Base-by-base conservation (phyloP, 2,329 filamentous ascomycete genomes). In the Neoascochyta sp. region DNA sequence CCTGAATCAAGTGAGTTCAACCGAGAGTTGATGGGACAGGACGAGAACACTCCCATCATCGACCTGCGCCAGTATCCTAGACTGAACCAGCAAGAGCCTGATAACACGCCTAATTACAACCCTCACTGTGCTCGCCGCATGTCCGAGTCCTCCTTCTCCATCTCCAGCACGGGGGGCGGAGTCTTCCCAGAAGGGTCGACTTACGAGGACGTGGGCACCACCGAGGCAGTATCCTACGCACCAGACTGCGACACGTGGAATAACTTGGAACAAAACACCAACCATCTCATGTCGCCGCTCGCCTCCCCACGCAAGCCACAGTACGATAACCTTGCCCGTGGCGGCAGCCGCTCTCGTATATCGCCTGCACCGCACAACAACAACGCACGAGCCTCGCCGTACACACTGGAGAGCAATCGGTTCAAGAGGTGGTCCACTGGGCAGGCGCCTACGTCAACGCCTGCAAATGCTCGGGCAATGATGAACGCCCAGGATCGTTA, bases 341-440 rank as follows among this genome's bases (percentile, higher is more conserved):
- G 78, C 76, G 57, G 59, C 41, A 85, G 81, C 60, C 76, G 82
- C 29, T 80, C 81, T 13, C 75, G 81, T 22, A 80, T 81, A 9
- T 86, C 83, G 24, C 81, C 82, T 20, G 84, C 82, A 17, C 81
- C 83, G 13, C 74, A 82, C 24, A 79, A 78, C 17, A 79, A 78
- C 17, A 78, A 73, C 32, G 71, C 81, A 54, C 76, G 83, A 39
- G 76, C 81, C 22, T 80, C 78, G 11, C 83, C 83, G 1, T 87
- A 87, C 63, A 80, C 68, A 28, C 71, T 86, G 28, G 82, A 86
- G 24, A 74, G 71, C 29, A 71, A 70, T 24, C 75, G 81, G 41
- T 78, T 73, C 55, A 86, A 87, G 69, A 73, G 83, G 45, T 88
- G 83, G 83, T 87, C 83, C 12, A 87, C 83, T 3, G 83, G 82